Conservation (phyloP, 768 basidiomycete species). For the Kwoniella bestiolae region DNA sequence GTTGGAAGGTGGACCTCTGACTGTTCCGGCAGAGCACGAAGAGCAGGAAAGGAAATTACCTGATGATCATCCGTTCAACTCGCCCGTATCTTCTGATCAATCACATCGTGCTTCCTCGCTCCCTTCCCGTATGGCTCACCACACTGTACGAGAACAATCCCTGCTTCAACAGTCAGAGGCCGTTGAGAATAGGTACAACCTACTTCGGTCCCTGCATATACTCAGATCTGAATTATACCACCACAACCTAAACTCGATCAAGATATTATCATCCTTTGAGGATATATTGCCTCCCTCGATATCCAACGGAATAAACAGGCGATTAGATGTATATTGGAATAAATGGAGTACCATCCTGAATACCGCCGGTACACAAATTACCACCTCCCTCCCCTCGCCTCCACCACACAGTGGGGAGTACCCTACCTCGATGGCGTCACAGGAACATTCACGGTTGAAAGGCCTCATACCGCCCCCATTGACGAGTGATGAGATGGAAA, state of each 20-base stretch:
- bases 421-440: too few relatives aligned
- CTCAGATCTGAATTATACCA: not conserved
- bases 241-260: not conserved
- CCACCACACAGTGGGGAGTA: not conserved
- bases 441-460: not conserved
- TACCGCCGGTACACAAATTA: not conserved
- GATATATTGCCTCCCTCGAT: constrained; percentile 2
- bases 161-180: too few relatives aligned
- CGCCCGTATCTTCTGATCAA: not conserved
- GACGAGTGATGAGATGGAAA: not conserved
- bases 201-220: not conserved
- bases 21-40: not conserved
- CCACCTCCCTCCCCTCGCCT: not conserved
- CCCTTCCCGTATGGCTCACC: too few relatives aligned
- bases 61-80: constrained; percentile 12
- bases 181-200: not conserved
- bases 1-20: constrained; percentile 2
- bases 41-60: constrained; percentile 1
- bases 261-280: not conserved
- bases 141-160: too few relatives aligned
- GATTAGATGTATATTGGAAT: constrained; percentile 3
- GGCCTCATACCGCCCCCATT: not conserved
- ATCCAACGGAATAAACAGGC: not conserved
- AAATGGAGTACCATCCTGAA: constrained; percentile 1
- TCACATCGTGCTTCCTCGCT: too few relatives aligned